Evolutionary conservation across 2,329 filamentous ascomycete genomes (phyloP), one percentile per base, ranked within the genome.

Genomic region (Colletotrichum sp.): DNA sequence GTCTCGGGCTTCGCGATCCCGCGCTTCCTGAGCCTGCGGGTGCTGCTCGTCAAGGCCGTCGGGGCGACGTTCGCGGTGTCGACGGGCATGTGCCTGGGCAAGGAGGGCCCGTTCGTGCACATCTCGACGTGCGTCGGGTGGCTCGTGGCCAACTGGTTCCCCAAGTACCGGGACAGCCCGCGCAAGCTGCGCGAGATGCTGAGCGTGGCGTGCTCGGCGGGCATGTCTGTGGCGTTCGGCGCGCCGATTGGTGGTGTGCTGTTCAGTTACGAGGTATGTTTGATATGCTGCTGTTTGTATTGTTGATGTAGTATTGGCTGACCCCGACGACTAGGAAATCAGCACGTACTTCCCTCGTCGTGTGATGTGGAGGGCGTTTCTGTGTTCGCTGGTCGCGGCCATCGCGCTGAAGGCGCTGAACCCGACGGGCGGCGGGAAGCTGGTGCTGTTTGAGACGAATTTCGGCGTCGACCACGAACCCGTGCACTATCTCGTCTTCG

Each of bases 91-190:
- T 91, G 89, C 79, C 82, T 92, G 6, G 91, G 91, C 1, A 92
- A 92, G 82, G 90, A 92, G 86, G 90, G 91, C 0, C 90, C 90
- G 0, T 92, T 92, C 77, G 90, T 92, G 2, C 90, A 92, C 80
- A 92, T 92, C 44, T 90, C 89, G 1, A 90, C 90, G 3, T 92
- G 90, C 78, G 87, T 90, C 0, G 90, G 90, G 9, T 88, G 90
- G 78, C 84, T 92, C 4, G 86, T 91, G 1, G 89, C 87, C 11
- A 85, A 80, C 22, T 75, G 82, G n/a, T 89, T 92, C 59, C 88
- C 89, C 0, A 92, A 92, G 79, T 92, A 92, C 79, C 82, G 84
- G n/a, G 84, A 88, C 11, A 92, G 92, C 80, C 88, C 88, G 11
- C 83, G 90, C 55, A 91, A 92, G 80, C 87, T 92, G 85, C 84